Percentiles rank a stretch among this genome's conserved stretches.
Evolutionary conservation across 768 basidiomycete species (phyloP).

Genomic region (Pisolithus sp.): DNA sequence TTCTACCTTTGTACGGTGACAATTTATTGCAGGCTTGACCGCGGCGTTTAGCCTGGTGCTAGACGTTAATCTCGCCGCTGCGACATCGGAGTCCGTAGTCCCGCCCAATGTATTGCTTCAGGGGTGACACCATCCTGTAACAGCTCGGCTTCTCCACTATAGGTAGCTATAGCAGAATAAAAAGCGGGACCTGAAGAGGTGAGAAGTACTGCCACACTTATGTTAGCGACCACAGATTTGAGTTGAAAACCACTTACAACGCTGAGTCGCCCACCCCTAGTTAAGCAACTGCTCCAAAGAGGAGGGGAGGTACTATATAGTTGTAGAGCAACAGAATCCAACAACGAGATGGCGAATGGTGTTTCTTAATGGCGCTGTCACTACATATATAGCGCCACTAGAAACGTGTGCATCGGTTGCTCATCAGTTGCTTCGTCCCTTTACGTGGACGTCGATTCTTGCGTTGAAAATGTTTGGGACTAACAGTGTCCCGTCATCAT

Average conservation of each 20-base stretch:
- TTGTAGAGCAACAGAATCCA: no score
- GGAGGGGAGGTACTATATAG: no score
- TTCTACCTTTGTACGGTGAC: no score
- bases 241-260: no score
- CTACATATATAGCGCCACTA: background rate
- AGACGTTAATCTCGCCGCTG: background rate
- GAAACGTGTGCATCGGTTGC: background rate
- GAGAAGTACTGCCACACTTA: background rate
- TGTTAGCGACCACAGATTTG: background rate
- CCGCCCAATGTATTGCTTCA: background rate
- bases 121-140: background rate
- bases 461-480: slow-evolving; percentile 51
- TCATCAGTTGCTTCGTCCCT: no score
- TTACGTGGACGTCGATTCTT: no score
- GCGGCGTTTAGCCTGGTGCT: no score
- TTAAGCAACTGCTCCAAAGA: no score
- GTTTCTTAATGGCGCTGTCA: background rate
- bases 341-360: background rate
- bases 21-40: no score
- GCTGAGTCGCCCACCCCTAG: no score
- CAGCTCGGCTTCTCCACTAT: no score
- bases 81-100: background rate
- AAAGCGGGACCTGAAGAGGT: background rate
- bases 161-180: no score
- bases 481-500: slow-evolving; percentile 47